A percentile compares a stretch with the other conserved stretches of the same genome.
Conservation (phyloP, 805 yeast genomes). For the Candida glaebosa region DNA sequence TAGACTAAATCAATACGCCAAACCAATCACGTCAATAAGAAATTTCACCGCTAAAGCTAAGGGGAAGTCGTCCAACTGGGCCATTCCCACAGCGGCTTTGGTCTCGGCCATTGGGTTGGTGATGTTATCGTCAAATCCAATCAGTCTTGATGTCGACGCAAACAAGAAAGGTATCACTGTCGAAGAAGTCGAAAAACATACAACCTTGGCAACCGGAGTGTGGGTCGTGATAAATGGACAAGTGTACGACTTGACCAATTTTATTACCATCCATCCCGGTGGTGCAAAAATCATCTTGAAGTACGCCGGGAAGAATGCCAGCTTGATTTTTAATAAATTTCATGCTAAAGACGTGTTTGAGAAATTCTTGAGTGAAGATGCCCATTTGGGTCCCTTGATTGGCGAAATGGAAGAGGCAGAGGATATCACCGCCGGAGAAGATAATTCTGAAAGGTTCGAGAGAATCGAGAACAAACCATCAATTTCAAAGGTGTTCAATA, state of each 20-base stretch:
- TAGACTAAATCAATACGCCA: not conserved
- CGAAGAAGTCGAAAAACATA: constrained; percentile 16
- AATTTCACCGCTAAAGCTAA: not conserved
- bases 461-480: constrained; percentile 22
- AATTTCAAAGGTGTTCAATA: constrained; percentile 25
- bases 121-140: not conserved
- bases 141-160: constrained; percentile 2
- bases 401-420: constrained; percentile 7
- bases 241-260: constrained; percentile 36
- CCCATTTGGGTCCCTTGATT: constrained; percentile 8
- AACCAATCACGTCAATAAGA: not conserved
- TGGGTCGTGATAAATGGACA: constrained; percentile 34
- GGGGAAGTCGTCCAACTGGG: not conserved
- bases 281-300: constrained; percentile 43
- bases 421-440: constrained; percentile 7
- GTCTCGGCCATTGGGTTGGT: not conserved
- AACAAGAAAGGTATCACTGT: constrained; percentile 9
- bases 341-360: constrained; percentile 27
- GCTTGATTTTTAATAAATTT: constrained; percentile 35
- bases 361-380: constrained; percentile 10
- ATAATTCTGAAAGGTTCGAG: constrained; percentile 1
- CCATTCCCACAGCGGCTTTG: not conserved
- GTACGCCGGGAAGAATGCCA: constrained; percentile 62
- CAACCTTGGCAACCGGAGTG: constrained; percentile 9
- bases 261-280: constrained; percentile 47